These are phyloP conservation scores for Pichia thaimueangensis DNA, from an alignment of 805 yeast species.

Conservation along the genomic window DNA sequence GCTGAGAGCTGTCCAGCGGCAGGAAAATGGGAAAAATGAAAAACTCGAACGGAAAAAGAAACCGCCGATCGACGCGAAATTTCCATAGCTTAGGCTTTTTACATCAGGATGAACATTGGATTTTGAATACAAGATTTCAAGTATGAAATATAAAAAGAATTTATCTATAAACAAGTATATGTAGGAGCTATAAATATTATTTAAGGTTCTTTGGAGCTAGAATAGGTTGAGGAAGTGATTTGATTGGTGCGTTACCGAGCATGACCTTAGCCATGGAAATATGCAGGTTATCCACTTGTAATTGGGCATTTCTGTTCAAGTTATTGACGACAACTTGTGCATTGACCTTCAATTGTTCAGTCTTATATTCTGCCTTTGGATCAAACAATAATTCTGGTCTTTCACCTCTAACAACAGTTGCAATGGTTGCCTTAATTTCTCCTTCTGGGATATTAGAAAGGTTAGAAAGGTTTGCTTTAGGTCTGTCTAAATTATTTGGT, in stretches of 20 bases:
- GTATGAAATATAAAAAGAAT: too few species aligned
- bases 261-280: conserved; percentile 15
- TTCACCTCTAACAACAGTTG: conserved; percentile 24
- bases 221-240: conserved; percentile 19
- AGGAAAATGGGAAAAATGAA: too few species aligned
- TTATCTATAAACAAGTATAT: not conserved
- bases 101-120: too few species aligned
- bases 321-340: conserved; percentile 28
- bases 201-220: conserved; percentile 14
- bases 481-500: conserved; percentile 17
- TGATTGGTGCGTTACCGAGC: conserved; percentile 18
- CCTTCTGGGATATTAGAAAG: conserved; percentile 16
- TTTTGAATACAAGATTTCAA: too few species aligned
- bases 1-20: too few species aligned
- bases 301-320: conserved; percentile 27
- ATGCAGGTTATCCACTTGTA: conserved; percentile 25
- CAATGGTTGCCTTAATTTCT: conserved; percentile 18
- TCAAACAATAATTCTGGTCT: conserved; percentile 23
- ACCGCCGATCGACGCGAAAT: not conserved
- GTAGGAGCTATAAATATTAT: not conserved
- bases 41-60: too few species aligned
- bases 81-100: too few species aligned
- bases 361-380: conserved; percentile 18
- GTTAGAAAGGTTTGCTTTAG: conserved; percentile 10
- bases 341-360: conserved; percentile 22